Percentiles rank a stretch among this genome's conserved stretches.
Evolutionary conservation across 2,329 filamentous ascomycete species (phyloP).

Genomic region (Leptodontidium sp.): DNA sequence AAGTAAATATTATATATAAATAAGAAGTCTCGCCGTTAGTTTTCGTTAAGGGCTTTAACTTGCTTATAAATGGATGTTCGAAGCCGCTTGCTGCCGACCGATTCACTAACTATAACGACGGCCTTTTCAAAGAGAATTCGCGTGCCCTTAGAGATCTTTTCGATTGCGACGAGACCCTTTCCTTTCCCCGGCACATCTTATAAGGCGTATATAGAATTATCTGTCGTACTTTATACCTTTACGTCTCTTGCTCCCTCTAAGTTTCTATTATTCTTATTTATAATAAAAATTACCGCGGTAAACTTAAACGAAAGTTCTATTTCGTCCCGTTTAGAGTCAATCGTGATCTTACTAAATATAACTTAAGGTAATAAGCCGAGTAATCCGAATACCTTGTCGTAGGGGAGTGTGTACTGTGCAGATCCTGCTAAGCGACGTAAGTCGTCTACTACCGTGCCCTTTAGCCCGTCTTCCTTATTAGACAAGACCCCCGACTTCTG

Average conservation of each 20-base stretch:
- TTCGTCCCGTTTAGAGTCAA: conserved; percentile 44
- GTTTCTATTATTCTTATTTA: conserved; percentile 32
- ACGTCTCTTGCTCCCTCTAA: conserved; percentile 26
- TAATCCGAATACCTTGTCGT: conserved; percentile 41
- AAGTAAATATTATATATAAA: conserved; percentile 29
- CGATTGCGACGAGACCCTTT: conserved; percentile 51
- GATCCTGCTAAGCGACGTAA: not conserved
- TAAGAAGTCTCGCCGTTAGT: conserved; percentile 31
- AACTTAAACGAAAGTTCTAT: conserved; percentile 32
- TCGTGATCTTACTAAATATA: conserved; percentile 43
- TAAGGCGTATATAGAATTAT: conserved; percentile 35
- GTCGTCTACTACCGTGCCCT: not conserved
- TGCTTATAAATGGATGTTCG: conserved; percentile 24
- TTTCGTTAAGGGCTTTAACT: conserved; percentile 25
- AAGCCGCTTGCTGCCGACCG: not conserved
- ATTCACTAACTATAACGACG: conserved; percentile 45
- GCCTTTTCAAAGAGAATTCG: conserved; percentile 51
- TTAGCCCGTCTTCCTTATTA: not conserved
- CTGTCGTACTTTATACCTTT: conserved; percentile 21
- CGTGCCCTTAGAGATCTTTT: conserved; percentile 50
- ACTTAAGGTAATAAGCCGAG: conserved; percentile 41
- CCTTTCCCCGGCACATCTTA: conserved; percentile 48
- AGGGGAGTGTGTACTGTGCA: not conserved
- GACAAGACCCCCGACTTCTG: not conserved
- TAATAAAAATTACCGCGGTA: conserved; percentile 27